Evolutionary conservation across 306 rosid species (phyloP).

Genomic region (Cyclanthera cordifolia): DNA sequence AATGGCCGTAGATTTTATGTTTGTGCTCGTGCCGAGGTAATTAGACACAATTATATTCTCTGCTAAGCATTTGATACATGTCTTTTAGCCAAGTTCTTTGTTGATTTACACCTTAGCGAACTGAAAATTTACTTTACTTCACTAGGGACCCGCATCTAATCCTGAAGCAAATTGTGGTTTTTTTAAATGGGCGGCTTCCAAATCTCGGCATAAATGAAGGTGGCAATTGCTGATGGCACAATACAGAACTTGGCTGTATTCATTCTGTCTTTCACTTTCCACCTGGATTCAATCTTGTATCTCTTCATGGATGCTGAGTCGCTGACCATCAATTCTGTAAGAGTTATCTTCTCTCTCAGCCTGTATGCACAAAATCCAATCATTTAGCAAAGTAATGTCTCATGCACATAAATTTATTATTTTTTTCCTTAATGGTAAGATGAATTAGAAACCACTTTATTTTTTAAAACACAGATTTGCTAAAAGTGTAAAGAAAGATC

Average conservation of each 20-base stretch:
- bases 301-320: slow-evolving; percentile 10
- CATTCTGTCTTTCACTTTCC: not conserved
- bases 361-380: not conserved
- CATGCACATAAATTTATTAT: not conserved
- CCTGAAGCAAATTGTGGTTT: slow-evolving; percentile 86
- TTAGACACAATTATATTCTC: not conserved
- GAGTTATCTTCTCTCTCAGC: not conserved
- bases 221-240: not conserved
- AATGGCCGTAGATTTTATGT: slow-evolving; percentile 75
- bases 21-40: slow-evolving; percentile 78
- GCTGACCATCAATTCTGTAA: not conserved
- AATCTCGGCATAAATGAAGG: slow-evolving; percentile 43
- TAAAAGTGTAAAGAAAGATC: not conserved
- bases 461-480: not conserved
- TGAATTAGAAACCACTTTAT: slow-evolving; percentile 7
- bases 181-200: slow-evolving; percentile 86
- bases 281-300: not conserved
- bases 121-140: slow-evolving; percentile 9
- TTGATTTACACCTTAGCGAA: not conserved
- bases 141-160: slow-evolving; percentile 79
- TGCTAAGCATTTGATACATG: not conserved
- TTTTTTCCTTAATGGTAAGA: slow-evolving; percentile 4
- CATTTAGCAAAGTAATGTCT: not conserved
- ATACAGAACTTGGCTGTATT: not conserved
- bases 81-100: not conserved